Evolutionary conservation across 768 basidiomycete genomes (phyloP), one percentile per base, ranked within the genome.

Genomic region (Boletus patriciae): DNA sequence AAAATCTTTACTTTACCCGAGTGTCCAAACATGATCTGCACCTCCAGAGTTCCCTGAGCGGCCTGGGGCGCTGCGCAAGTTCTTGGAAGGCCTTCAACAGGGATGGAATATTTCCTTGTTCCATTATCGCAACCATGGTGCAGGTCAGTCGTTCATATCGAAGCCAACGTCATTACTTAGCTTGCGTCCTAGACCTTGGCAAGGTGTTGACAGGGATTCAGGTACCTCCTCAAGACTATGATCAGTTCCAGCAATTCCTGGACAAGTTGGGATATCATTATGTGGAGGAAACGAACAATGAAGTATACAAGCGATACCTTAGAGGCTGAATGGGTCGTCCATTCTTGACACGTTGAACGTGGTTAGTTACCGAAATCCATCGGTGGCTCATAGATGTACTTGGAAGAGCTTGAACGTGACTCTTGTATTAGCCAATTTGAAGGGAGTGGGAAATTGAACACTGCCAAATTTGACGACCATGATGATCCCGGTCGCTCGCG

Each of bases 61-160:
- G 51, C 95, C 94, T 0, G 88, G 87, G 3, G 97, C 96, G 4
- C 77, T 99, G 55, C 85, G 91, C 42, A 92, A 90, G 62, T 99
- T 98, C 78, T 78, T 99, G 57, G 78, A 86, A 29, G 90, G 89
- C 4, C 70, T 99, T 44, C 88, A 88, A 33, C 76, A 82, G 19
- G 87, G 86, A 25, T 98, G 95, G 94, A 98, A 95, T 71, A 92
- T 99, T 47, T 90, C 94, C 1, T 71, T 99, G 61, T 99, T 98
- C 77, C 97, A 99, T 71, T 99, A 99, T 73, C 83, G 97, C 53
- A 98, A 98, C 70, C 96, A 98, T 57, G 97, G 97, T 31, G 93
- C 90, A 68, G 95, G 95, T 92, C 62, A 56, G 87, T 78, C 33
- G 31, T 36, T 50, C 43, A 18, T 33, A 43, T 54, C 36, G 13